phyloP scores from a whole-genome alignment of 2,329 filamentous ascomycete species.

The Lithohypha guttulata region DNA sequence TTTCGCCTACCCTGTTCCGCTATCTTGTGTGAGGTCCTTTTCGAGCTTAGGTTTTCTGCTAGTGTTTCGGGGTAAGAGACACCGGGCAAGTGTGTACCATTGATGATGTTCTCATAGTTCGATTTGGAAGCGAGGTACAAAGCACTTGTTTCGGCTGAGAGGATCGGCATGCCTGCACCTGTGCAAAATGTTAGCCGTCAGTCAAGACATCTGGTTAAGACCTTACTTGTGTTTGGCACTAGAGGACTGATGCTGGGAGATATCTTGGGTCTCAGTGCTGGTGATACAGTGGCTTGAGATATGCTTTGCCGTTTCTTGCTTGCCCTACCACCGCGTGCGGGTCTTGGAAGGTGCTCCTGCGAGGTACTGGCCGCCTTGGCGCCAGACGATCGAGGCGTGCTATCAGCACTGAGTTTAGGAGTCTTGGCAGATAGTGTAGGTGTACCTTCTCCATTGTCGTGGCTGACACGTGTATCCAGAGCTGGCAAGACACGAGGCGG shows the following conservation, averaged over 20 bases:
- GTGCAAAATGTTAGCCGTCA: constrained; percentile 11
- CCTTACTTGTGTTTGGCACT: constrained; percentile 58
- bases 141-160: constrained; percentile 51
- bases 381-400: constrained; percentile 24
- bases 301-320: constrained; percentile 61
- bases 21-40: constrained; percentile 94
- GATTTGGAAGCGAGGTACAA: constrained; percentile 84
- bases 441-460: constrained; percentile 40
- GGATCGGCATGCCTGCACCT: constrained; percentile 26
- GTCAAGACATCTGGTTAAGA: constrained; percentile 16
- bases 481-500: constrained; percentile 39
- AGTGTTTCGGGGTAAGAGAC: constrained; percentile 83
- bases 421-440: constrained; percentile 54
- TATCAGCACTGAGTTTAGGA: constrained; percentile 50
- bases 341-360: constrained; percentile 22
- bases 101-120: constrained; percentile 94
- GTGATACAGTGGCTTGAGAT: constrained; percentile 67
- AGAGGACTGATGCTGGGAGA: constrained; percentile 91
- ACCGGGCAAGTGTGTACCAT: constrained; percentile 81
- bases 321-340: constrained; percentile 35
- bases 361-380: constrained; percentile 24
- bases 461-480: constrained; percentile 35
- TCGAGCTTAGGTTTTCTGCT: constrained; percentile 87
- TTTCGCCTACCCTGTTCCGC: constrained; percentile 93
- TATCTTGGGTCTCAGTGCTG: constrained; percentile 76